These are phyloP conservation scores for Trametes maxima DNA, from an alignment of 768 basidiomycete species.

Conservation along the genomic window DNA sequence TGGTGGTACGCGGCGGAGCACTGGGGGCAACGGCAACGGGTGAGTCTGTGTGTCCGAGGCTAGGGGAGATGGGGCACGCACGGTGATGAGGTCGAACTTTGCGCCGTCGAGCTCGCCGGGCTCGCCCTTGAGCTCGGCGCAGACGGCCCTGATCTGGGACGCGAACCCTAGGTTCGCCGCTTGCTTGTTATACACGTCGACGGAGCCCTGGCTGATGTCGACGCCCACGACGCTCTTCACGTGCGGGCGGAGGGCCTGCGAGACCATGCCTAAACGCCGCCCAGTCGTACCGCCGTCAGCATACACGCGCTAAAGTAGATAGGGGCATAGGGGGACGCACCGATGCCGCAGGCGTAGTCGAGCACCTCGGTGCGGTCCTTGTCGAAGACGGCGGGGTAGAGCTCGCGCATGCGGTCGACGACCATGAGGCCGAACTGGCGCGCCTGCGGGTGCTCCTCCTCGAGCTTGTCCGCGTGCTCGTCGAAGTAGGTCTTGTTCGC, in stretches of 20 bases:
- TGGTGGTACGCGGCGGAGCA: slow-evolving; percentile 70
- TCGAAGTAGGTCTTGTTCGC: slow-evolving; percentile 24
- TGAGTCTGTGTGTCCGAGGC: neutral
- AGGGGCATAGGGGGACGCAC: slow-evolving; percentile 35
- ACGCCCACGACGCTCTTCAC: slow-evolving; percentile 69
- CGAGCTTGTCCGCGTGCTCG: slow-evolving; percentile 19
- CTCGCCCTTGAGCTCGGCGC: slow-evolving; percentile 52
- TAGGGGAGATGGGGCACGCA: slow-evolving; percentile 39
- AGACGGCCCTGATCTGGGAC: slow-evolving; percentile 65
- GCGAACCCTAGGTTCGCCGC: slow-evolving; percentile 63
- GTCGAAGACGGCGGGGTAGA: slow-evolving; percentile 43
- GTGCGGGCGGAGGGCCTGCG: slow-evolving; percentile 60
- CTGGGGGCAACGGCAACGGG: slow-evolving; percentile 37
- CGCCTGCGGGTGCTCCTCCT: slow-evolving; percentile 14
- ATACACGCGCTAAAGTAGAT: neutral
- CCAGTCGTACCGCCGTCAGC: neutral
- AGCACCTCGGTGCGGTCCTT: slow-evolving; percentile 58
- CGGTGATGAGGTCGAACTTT: slow-evolving; percentile 72
- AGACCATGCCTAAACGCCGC: slow-evolving; percentile 55
- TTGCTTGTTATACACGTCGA: slow-evolving; percentile 64
- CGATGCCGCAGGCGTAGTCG: slow-evolving; percentile 79
- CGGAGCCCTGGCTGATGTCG: slow-evolving; percentile 73
- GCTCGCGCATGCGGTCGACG: slow-evolving; percentile 33
- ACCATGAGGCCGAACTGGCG: slow-evolving; percentile 28
- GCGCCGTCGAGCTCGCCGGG: slow-evolving; percentile 51